Base-by-base conservation (phyloP, 108 stramenopile species). In the Cyclotella atomus region DNA sequence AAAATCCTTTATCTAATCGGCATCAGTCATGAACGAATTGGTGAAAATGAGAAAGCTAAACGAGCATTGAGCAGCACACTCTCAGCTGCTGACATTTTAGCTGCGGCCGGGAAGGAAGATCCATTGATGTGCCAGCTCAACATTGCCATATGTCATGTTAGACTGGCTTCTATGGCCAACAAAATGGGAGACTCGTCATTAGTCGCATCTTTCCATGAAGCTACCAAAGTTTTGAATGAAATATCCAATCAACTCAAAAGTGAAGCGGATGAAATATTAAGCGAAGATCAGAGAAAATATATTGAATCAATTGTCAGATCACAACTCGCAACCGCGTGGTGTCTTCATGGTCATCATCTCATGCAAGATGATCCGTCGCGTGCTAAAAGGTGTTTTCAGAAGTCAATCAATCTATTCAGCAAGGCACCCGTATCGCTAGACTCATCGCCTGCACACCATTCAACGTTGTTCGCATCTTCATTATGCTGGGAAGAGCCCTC, bases 401-500 rank as follows among this genome's bases (percentile, higher is more conserved):
- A 73, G 27, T 20, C 72, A 19, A 65, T 73, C 61, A 50, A 64
- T 41, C 30, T 69, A n/a, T 29, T 80, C 10, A 69, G 73, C 43
- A 53, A 46, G 34, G 69, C 60, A 43, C n/a, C n/a, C 67, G 71
- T 35, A 54, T 53, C 30, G 27, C 45, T 36, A 52, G 71, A 36
- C 21, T 15, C 41, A 33, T 3, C 41, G 60, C 52, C 52, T 49
- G 46, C 64, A 56, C 54, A 36, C 54, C 0, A 45, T 65, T 7
- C 59, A 66, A 49, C 41, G 33, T 45, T 56, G 25, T 56, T 80
- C 6, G 45, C 68, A 34, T 63, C 59, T 27, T 29, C 68, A 23
- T 70, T 72, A 43, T 80, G 73, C 33, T 56, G 35, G 28, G 79
- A 80, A 49, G 71, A 73, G 1, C 29, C 60, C 59, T 64, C 79